A percentile compares a stretch with the other conserved stretches of the same genome.
Conservation (phyloP, 495 filamentous ascomycete species). For the Articulospora tetracladia region DNA sequence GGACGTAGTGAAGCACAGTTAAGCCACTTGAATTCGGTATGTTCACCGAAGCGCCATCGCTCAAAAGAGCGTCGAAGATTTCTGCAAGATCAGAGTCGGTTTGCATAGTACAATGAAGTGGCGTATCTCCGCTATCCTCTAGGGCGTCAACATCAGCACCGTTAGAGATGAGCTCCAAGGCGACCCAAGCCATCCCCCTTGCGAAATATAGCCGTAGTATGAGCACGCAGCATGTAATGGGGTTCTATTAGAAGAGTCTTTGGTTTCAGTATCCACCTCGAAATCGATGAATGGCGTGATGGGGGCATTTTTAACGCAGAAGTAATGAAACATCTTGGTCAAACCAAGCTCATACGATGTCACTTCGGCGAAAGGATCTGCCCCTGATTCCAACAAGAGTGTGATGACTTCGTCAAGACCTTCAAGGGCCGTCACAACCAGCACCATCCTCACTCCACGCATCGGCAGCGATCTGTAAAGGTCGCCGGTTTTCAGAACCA, state of each 20-base stretch:
- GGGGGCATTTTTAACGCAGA: neutral
- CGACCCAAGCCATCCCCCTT: neutral
- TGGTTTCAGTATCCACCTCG: neutral
- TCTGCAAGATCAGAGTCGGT: neutral
- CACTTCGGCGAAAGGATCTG: neutral
- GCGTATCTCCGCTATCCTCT: neutral
- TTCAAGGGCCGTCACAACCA: neutral
- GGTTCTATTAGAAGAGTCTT: neutral
- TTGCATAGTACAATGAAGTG: neutral
- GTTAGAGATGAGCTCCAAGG: neutral
- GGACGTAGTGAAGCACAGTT: neutral
- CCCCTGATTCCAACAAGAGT: neutral
- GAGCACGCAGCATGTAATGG: neutral
- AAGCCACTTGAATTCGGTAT: neutral
- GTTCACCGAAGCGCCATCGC: neutral
- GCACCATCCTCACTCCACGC: neutral
- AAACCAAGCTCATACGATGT: neutral
- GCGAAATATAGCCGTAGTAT: neutral
- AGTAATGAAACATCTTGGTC: neutral
- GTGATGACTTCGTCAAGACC: neutral
- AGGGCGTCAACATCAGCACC: neutral
- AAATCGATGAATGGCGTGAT: constrained; percentile 1
- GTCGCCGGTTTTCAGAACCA: neutral
- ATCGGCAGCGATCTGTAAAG: neutral
- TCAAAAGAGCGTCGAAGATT: neutral